Conservation (phyloP, 129 eudicot genomes). For the Apium graveolens region DNA sequence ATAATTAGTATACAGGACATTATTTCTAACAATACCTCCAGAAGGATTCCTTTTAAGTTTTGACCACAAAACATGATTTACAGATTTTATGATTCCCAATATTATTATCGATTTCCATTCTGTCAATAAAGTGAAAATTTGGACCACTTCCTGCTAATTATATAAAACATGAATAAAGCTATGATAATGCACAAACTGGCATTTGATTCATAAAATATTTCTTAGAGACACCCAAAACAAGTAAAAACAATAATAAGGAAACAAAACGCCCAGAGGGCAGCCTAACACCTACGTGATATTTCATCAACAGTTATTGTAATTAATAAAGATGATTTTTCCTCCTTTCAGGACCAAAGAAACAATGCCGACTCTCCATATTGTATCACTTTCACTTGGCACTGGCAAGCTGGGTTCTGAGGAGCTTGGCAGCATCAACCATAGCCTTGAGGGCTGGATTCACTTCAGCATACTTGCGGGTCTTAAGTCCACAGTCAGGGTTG, state of each 20-base stretch:
- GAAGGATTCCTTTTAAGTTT: not conserved
- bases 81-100: not conserved
- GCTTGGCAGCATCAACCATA: conserved; percentile 85
- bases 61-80: not conserved
- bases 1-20: too few species aligned
- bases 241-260: not conserved
- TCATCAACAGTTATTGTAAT: conserved; percentile 12
- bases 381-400: conserved; percentile 45
- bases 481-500: conserved; percentile 89
- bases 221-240: not conserved
- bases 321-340: conserved; percentile 6
- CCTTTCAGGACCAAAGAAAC: not conserved
- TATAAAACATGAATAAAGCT: not conserved
- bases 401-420: conserved; percentile 62
- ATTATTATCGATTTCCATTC: not conserved
- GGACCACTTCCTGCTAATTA: not conserved
- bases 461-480: conserved; percentile 79
- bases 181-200: not conserved
- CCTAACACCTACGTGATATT: conserved; percentile 14
- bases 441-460: conserved; percentile 66
- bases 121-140: not conserved
- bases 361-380: not conserved
- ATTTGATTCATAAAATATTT: not conserved
- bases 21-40: too few species aligned
- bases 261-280: conserved; percentile 16